Percentiles rank a stretch among this genome's conserved stretches.
These are phyloP conservation scores for Yarrowia sp. DNA, from an alignment of 805 yeast species.

Conservation along the genomic window DNA sequence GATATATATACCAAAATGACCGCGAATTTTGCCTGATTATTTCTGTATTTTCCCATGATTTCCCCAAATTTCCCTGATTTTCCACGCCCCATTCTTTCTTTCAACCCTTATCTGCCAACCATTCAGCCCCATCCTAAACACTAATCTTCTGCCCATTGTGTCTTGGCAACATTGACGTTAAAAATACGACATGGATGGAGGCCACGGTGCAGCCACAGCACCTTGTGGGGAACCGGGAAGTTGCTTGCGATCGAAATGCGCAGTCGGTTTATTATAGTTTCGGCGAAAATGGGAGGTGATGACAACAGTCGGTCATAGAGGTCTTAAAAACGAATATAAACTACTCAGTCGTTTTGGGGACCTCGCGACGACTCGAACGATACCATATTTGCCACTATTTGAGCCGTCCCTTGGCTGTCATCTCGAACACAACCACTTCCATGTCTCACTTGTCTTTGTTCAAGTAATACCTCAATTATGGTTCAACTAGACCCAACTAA, in stretches of 20 bases:
- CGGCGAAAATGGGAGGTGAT: too few relatives aligned
- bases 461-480: background rate
- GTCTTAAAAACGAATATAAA: too few relatives aligned
- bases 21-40: too few relatives aligned
- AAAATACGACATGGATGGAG: background rate
- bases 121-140: constrained; percentile 15
- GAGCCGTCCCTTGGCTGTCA: too few relatives aligned
- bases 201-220: too few relatives aligned
- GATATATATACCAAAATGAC: background rate
- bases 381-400: background rate
- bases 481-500: background rate
- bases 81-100: background rate
- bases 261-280: too few relatives aligned
- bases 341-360: background rate
- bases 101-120: background rate
- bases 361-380: background rate
- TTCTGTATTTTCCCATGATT: background rate
- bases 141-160: constrained; percentile 6
- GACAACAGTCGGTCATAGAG: too few relatives aligned
- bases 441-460: background rate
- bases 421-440: too few relatives aligned
- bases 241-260: too few relatives aligned
- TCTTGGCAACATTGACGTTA: constrained; percentile 5
- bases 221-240: too few relatives aligned
- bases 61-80: background rate